phyloP scores from a whole-genome alignment of 495 filamentous ascomycete species.

The Penicillium canariense region DNA sequence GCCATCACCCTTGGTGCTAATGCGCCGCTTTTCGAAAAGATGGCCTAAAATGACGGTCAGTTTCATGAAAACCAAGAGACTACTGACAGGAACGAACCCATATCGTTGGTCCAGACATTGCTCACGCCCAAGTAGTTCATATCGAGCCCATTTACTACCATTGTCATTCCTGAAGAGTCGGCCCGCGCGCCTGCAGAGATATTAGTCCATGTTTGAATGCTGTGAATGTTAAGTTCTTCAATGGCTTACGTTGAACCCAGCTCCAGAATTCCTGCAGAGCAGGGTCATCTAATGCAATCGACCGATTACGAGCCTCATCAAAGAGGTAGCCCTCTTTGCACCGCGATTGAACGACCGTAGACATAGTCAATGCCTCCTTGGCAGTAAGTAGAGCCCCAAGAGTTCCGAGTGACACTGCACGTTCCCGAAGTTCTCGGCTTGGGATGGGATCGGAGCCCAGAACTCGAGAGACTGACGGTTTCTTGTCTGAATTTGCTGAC shows the following conservation, averaged over 20 bases:
- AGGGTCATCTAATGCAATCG: conserved; percentile 67
- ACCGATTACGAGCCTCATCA: conserved; percentile 63
- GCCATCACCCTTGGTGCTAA: conserved; percentile 24
- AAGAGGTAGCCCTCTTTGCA: conserved; percentile 78
- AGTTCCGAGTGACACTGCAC: conserved; percentile 30
- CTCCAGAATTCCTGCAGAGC: conserved; percentile 75
- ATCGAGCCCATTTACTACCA: conserved; percentile 74
- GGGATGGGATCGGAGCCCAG: conserved; percentile 29
- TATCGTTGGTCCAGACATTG: conserved; percentile 73
- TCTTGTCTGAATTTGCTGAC: conserved; percentile 3
- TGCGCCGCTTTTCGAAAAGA: conserved; percentile 32
- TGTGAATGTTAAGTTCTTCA: neutral
- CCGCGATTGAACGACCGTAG: conserved; percentile 46
- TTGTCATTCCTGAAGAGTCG: conserved; percentile 63
- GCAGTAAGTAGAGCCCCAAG: conserved; percentile 28
- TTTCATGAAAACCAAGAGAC: neutral
- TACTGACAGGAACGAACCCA: conserved; percentile 47
- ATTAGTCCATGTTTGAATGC: conserved; percentile 19
- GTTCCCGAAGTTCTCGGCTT: conserved; percentile 46
- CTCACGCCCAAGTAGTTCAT: conserved; percentile 82
- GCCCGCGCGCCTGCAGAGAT: conserved; percentile 56
- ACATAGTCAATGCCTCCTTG: conserved; percentile 43
- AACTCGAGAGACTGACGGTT: conserved; percentile 6
- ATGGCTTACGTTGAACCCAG: conserved; percentile 64
- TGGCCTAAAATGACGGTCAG: conserved; percentile 32